Evolutionary conservation across 176 grass and related monocot genomes (phyloP).

Genomic region (Canna indica): DNA sequence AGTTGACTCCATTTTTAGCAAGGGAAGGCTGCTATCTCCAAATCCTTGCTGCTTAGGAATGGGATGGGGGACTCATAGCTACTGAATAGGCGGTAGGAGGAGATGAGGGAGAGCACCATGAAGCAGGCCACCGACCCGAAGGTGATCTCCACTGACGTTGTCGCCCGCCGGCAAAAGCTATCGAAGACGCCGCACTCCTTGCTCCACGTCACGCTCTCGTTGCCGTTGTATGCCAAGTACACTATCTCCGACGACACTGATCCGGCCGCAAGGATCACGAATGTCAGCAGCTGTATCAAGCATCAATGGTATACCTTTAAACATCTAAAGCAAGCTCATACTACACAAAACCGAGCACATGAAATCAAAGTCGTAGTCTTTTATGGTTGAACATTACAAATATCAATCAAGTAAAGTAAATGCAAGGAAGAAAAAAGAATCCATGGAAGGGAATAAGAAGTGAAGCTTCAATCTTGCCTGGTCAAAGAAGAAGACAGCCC

Average conservation of each 20-base stretch:
- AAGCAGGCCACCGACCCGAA: constrained; percentile 65
- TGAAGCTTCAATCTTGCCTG: constrained; percentile 28
- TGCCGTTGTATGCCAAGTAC: constrained; percentile 89
- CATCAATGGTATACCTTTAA: too few relatives aligned
- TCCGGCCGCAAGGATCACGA: constrained; percentile 65
- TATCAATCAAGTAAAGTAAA: too few relatives aligned
- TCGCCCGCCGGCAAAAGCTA: constrained; percentile 59
- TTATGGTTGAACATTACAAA: too few relatives aligned
- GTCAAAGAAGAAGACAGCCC: constrained; percentile 80
- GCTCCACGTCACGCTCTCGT: constrained; percentile 84
- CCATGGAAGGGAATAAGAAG: not conserved
- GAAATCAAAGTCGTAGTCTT: too few relatives aligned
- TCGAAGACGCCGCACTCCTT: constrained; percentile 63
- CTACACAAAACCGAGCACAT: too few relatives aligned
- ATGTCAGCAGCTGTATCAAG: constrained; percentile 65
- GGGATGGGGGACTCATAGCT: constrained; percentile 52
- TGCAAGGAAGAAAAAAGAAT: not conserved
- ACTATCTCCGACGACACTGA: constrained; percentile 59
- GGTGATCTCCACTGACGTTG: constrained; percentile 66
- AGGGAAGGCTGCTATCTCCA: constrained; percentile 62
- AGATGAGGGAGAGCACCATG: constrained; percentile 74
- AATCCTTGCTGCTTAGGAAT: constrained; percentile 39
- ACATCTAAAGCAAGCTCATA: too few relatives aligned
- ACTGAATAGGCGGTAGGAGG: constrained; percentile 91
- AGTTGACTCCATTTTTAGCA: constrained; percentile 40